Conservation (phyloP, 179 eudicot genomes). For the Spinacia oleracea region DNA sequence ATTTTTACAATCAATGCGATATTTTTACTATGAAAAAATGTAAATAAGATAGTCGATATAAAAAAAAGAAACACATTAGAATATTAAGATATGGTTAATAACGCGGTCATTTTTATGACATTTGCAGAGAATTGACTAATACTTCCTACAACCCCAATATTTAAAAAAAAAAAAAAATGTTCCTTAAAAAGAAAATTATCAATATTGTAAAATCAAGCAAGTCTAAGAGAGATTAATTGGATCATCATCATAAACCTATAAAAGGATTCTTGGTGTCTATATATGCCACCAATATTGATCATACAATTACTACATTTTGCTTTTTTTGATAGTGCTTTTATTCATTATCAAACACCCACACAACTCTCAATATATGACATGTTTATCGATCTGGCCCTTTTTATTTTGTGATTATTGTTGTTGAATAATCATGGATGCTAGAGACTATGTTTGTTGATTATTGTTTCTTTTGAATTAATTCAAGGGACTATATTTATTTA, state of each 20-base stretch:
- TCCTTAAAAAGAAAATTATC: not conserved
- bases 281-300: slow-evolving; percentile 27
- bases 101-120: too few species aligned
- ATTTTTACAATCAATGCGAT: too few species aligned
- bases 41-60: too few species aligned
- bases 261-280: slow-evolving; percentile 19
- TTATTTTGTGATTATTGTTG: slow-evolving; percentile 14
- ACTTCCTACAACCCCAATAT: too few species aligned
- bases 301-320: slow-evolving; percentile 25
- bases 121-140: too few species aligned
- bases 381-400: slow-evolving; percentile 12
- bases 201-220: not conserved
- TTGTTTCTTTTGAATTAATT: not conserved
- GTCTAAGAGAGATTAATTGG: slow-evolving; percentile 7
- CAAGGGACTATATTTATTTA: not conserved
- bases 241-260: slow-evolving; percentile 21
- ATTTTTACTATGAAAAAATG: too few species aligned
- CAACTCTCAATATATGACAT: slow-evolving; percentile 23
- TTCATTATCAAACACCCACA: slow-evolving; percentile 29
- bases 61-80: too few species aligned
- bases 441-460: not conserved
- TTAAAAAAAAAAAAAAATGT: too few species aligned
- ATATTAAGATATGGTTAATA: too few species aligned
- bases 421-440: slow-evolving; percentile 2
- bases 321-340: slow-evolving; percentile 26